Evolutionary conservation across 2,329 filamentous ascomycete species (phyloP), one percentile per base, ranked within the genome.

Genomic region (Claviceps cyperi): DNA sequence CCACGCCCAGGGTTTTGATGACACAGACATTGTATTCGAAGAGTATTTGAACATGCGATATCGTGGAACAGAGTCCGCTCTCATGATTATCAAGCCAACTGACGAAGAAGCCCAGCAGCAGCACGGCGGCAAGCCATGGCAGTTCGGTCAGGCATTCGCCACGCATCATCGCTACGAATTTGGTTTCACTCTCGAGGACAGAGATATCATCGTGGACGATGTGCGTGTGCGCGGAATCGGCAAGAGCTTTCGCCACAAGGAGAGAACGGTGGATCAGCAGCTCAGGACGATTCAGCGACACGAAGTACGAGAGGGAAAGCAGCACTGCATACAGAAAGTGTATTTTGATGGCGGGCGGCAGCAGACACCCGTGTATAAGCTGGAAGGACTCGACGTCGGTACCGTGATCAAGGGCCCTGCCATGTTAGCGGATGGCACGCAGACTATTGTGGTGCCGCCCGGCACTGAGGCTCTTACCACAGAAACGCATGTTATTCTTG

Each of bases 31-130:
- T 22, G 75, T 81, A 0, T 94, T 91, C 59, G 89, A 95, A 62
- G 86, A 94, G 62, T 96, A 95, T 60, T 77, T 97, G 51, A 95
- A 96, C 62, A 89, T 96, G 83, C 75, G 90, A 51, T 95, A 95
- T 60, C 79, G 87, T 37, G 89, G 89, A 11, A 95, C 89, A 0
- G 89, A 95, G 62, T 94, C 88, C 7, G 86, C 89, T 1, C 74
- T 95, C 41, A 96, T 95, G 89, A 80, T 94, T 46, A 69, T 92
- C 55, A 87, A 84, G 64, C 87, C 89, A 0, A 75, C 66, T 2
- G 67, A 74, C 38, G 76, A 80, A 47, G 81, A 86, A 51, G 73
- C 73, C 0, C 68, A 78, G 52, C 73, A 75, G 39, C 69, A 75
- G 14, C 84, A 77, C 55, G 71, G 65, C 22, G 81, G 79, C 6